phyloP scores from a whole-genome alignment of 2,329 filamentous ascomycete species.

The Fusarium napiforme region DNA sequence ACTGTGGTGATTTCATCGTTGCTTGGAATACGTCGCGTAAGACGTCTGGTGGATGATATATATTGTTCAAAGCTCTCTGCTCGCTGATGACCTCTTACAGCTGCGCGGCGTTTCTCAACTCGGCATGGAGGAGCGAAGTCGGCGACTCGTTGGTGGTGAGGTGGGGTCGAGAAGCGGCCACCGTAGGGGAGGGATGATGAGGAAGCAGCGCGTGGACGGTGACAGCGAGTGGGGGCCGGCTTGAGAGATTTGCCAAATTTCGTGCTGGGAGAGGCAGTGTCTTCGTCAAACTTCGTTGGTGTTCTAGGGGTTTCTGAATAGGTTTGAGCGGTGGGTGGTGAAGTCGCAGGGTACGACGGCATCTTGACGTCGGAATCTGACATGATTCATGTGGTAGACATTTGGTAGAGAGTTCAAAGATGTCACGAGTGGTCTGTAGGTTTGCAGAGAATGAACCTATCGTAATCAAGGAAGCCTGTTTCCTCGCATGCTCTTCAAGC shows the following conservation, averaged over 20 bases:
- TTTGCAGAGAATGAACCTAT: too few species aligned
- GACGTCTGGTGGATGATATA: neutral
- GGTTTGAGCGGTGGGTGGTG: neutral
- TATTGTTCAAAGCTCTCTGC: neutral
- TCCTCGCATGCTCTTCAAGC: rapidly evolving
- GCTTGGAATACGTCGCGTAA: neutral
- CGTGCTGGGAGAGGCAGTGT: rapidly evolving
- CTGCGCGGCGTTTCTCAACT: neutral
- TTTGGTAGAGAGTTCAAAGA: rapidly evolving
- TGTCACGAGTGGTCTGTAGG: rapidly evolving
- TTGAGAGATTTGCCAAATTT: too few species aligned
- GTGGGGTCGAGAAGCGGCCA: neutral
- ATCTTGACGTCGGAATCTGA: neutral
- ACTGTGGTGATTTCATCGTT: neutral
- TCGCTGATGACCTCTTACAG: rapidly evolving
- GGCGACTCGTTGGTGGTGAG: neutral
- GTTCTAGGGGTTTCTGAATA: neutral
- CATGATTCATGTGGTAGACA: neutral
- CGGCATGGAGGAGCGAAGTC: neutral
- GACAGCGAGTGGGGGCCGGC: rapidly evolving
- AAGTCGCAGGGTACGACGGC: neutral
- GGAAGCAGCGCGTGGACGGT: neutral
- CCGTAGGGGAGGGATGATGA: neutral
- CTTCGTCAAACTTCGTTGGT: rapidly evolving
- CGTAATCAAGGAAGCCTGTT: too few species aligned